phyloP scores from a whole-genome alignment of 192 early-diverging fungal species.

The Rhizophagus clarus region DNA sequence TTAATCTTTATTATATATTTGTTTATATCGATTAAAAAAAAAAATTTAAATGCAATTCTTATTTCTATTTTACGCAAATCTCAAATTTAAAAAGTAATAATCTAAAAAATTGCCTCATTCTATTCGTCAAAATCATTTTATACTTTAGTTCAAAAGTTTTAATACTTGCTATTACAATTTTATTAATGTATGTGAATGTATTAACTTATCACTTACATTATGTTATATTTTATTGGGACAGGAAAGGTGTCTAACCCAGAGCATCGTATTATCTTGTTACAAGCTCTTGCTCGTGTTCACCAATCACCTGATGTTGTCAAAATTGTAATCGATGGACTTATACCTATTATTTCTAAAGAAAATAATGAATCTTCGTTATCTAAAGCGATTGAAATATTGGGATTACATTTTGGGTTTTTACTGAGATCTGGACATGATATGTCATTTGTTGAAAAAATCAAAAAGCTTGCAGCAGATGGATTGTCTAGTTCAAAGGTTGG shows the following conservation, averaged over 20 bases:
- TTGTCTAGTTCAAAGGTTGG: constrained; percentile 63
- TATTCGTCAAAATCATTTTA: too few species aligned
- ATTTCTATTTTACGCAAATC: too few species aligned
- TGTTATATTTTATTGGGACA: constrained; percentile 25
- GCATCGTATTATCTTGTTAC: constrained; percentile 67
- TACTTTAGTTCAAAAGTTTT: too few species aligned
- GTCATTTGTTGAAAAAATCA: constrained; percentile 44
- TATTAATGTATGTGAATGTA: not conserved
- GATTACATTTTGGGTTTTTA: constrained; percentile 54
- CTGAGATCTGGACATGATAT: constrained; percentile 45
- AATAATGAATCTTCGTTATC: constrained; percentile 69
- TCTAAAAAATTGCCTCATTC: too few species aligned
- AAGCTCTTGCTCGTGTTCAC: constrained; percentile 47
- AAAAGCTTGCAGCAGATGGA: constrained; percentile 54
- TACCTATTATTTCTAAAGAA: constrained; percentile 77
- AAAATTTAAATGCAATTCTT: too few species aligned
- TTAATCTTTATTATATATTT: too few species aligned
- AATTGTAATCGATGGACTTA: constrained; percentile 60
- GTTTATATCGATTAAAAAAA: too few species aligned
- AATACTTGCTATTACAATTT: too few species aligned
- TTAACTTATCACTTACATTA: not conserved
- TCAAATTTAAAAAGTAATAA: too few species aligned
- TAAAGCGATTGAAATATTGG: constrained; percentile 62
- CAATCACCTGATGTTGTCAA: constrained; percentile 33
- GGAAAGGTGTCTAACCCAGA: constrained; percentile 61